Evolutionary conservation across 2,329 filamentous ascomycete genomes (phyloP), one percentile per base, ranked within the genome.

Genomic region (Aspergillus novoparasiticus): DNA sequence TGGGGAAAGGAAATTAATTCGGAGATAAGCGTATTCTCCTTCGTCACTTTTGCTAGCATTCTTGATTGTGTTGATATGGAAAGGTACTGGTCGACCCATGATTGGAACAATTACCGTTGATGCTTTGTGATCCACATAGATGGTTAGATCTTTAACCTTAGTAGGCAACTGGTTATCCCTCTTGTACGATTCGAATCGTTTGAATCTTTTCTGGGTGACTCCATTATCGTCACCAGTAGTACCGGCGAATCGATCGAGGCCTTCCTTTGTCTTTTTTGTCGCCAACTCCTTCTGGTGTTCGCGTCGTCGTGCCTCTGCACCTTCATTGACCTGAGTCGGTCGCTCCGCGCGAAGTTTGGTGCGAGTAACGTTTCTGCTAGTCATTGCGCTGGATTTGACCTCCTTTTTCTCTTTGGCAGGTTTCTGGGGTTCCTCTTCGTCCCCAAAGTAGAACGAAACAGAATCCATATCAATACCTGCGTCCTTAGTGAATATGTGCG

Each of bases 141-240:
- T 93, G 66, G 92, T 89, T 61, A 98, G 84, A 71, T 97, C 94
- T 76, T 91, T 90, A 68, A 96, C 89, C 73, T 89, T 90, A 16
- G 86, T 75, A 1, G 95, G 95, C 59, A 99, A 88, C 78, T 98
- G 94, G 71, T 96, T 97, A 77, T 98, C 95, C 64, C 94, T 89
- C 84, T 98, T 99, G 83, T 99, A 99, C 0, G 95, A 99, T 79
- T 99, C 95, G 75, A 98, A 99, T 61, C 93, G 92, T 83, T 98
- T 98, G 84, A 99, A 98, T 81, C 94, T 96, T 85, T 98, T 98
- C 77, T 96, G 90, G 69, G 95, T 90, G n/a, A 89, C 89, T 39
- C 94, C 95, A 73, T 97, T 95, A 67, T 94, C 85, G 62, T 90
- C 92, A 63, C 89, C 90, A 0, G 91, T 94, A 0, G 92, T 91